These are phyloP conservation scores for Brassica incana DNA, from an alignment of 345 rosid genomes.

Conservation along the genomic window DNA sequence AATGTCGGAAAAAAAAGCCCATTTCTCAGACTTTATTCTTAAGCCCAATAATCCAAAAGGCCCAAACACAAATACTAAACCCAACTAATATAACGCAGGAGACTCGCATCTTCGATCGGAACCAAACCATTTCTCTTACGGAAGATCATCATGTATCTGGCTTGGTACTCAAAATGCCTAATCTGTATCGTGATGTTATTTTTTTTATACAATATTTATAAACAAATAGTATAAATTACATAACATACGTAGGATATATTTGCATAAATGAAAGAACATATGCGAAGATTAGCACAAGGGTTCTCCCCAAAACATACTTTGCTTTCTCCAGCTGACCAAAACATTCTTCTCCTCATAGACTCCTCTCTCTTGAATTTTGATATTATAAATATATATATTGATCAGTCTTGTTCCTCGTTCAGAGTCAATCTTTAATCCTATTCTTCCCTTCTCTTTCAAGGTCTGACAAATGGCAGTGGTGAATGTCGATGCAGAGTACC, in stretches of 20 bases:
- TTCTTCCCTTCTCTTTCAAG: slow-evolving; percentile 8
- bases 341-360: slow-evolving; percentile 22
- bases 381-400: not conserved
- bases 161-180: not conserved
- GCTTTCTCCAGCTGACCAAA: slow-evolving; percentile 28
- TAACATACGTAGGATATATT: not conserved
- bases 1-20: not conserved
- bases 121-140: not conserved
- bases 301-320: slow-evolving; percentile 28
- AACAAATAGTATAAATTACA: not conserved
- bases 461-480: slow-evolving; percentile 39
- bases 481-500: slow-evolving; percentile 48
- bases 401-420: not conserved
- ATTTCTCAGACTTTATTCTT: not conserved
- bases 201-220: not conserved
- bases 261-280: slow-evolving; percentile 13
- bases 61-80: not conserved
- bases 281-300: slow-evolving; percentile 31
- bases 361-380: not conserved
- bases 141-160: not conserved
- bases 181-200: not conserved
- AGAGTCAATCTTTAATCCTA: not conserved
- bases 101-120: not conserved
- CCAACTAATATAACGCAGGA: no score
- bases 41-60: not conserved